Conservation (phyloP, 192 early-diverging fungal genomes). For the Backusella luteola region DNA sequence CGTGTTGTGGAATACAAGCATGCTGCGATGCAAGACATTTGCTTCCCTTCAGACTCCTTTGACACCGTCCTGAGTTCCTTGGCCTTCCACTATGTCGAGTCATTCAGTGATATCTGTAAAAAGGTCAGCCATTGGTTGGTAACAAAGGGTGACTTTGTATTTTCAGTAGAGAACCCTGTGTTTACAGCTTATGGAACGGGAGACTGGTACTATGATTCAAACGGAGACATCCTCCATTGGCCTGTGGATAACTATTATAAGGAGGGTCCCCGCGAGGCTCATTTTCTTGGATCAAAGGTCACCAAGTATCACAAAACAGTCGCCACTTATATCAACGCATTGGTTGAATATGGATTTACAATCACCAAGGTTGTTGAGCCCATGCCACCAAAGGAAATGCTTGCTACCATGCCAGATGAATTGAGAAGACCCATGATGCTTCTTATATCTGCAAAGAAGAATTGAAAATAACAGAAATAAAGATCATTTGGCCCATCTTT, state of each 20-base stretch:
- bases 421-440: slow-evolving; percentile 11
- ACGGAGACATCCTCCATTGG: slow-evolving; percentile 4
- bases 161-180: slow-evolving; percentile 17
- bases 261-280: neutral
- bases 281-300: slow-evolving; percentile 7
- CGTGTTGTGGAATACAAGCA: neutral
- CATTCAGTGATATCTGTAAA: neutral
- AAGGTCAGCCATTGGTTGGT: neutral
- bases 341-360: slow-evolving; percentile 9
- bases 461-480: neutral
- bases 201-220: neutral
- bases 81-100: slow-evolving; percentile 14
- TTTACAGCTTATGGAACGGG: slow-evolving; percentile 20
- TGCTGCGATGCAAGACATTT: neutral
- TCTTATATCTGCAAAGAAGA: slow-evolving; percentile 15
- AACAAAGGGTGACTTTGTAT: slow-evolving; percentile 9
- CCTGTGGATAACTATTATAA: slow-evolving; percentile 15
- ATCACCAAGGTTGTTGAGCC: slow-evolving; percentile 17
- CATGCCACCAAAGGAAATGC: neutral
- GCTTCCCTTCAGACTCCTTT: neutral
- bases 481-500: no score
- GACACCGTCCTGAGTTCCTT: slow-evolving; percentile 16
- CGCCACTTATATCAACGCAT: slow-evolving; percentile 12
- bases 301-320: slow-evolving; percentile 23
- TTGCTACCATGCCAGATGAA: neutral